Conservation (phyloP, 257 asterid species). For the Solanum ossicruentum region DNA sequence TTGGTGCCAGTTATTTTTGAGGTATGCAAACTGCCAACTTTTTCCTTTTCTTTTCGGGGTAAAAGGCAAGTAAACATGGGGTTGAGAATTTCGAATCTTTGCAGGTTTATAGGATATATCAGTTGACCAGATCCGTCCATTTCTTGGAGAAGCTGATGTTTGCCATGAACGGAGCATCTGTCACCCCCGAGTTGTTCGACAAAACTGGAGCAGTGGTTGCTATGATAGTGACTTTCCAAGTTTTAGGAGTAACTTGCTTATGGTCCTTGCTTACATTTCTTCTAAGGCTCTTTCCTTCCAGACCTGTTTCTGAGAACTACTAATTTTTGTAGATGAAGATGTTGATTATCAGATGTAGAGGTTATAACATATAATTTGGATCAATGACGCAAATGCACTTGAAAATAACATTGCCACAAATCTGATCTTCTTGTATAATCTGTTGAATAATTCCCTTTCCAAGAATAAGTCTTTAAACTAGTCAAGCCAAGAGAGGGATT, state of each 20-base stretch:
- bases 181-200: constrained; percentile 34
- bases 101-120: constrained; percentile 88
- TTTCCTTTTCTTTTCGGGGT: background rate
- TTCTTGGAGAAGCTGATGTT: constrained; percentile 52
- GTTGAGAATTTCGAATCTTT: background rate
- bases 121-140: constrained; percentile 55
- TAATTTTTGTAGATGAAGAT: constrained; percentile 16
- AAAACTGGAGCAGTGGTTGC: constrained; percentile 54
- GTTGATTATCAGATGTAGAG: background rate
- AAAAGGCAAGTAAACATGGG: background rate
- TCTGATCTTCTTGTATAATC: background rate
- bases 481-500: background rate
- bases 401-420: background rate
- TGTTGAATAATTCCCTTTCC: background rate
- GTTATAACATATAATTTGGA: background rate
- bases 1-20: constrained; percentile 78
- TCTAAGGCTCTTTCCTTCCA: constrained; percentile 80
- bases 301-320: constrained; percentile 82
- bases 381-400: background rate
- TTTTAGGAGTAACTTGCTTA: constrained; percentile 57
- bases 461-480: background rate
- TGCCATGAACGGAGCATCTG: constrained; percentile 37
- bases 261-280: constrained; percentile 97
- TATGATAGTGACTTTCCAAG: constrained; percentile 50
- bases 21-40: constrained; percentile 19